Base-by-base conservation (phyloP, 768 basidiomycete genomes). In the Lanmaoa rubissima region DNA sequence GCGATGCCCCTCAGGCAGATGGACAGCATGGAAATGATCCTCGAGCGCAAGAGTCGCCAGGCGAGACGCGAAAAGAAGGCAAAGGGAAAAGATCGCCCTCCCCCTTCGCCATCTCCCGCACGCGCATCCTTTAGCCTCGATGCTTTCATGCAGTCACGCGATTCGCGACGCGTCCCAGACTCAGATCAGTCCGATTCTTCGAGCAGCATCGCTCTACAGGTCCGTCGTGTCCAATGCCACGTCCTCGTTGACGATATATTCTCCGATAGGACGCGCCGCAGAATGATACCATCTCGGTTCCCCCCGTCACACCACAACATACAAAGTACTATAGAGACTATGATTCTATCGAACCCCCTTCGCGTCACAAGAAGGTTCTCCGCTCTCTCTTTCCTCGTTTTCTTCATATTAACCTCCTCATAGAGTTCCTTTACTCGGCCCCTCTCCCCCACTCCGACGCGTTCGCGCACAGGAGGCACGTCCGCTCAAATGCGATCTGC, bases 21-120 rank as follows among this genome's bases (percentile, higher is more conserved):
- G 72, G 86, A 87, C 60, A 88, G 79, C 66, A 90, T 91, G 89
- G 86, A 91, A 59, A 74, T 82, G 73, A 82, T 91, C 41, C 80
- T 91, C 58, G 89, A 90, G 69, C 81, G 86, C 44, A 86, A 88
- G 68, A 77, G 70, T 56, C 79, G 84, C 53, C 82, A 80, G 58
- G 79, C 69, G 54, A 79, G 77, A 64, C 81, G 76, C 51, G 84
- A 81, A 53, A 80, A 82, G 66, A 72, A 71, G 56, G 60, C 57
- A 44, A 78, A 74, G 58, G 75, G 68, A 47, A 82, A 77, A 65
- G 86, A 83, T 56, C 78, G 82, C 63, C 76, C 78, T 26, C 73
- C 73, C 7, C 76, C 78, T 8, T 84, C 84, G 1, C 81, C 85
- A 11, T 80, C 81, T 5, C 80, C 83, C 32, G 78, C 73, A 40